Evolutionary conservation across 345 rosid genomes (phyloP).

Genomic region (Arabidopsis arenosa): DNA sequence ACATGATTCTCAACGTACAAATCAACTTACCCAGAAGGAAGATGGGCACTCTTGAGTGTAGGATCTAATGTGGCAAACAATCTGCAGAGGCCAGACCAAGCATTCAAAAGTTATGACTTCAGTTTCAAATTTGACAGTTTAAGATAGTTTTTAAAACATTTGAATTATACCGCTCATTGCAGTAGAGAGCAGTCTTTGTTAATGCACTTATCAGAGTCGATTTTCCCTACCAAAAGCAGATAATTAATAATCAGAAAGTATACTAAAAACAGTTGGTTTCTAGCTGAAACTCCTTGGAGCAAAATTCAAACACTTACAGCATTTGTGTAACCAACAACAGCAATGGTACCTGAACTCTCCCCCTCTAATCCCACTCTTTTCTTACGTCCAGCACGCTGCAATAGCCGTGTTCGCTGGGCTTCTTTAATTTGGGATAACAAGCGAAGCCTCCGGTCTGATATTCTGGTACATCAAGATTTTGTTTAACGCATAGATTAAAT

Average conservation of each 20-base stretch:
- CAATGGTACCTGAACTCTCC: constrained; percentile 70
- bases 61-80: constrained; percentile 91
- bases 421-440: constrained; percentile 82
- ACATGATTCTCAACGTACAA: not conserved
- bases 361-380: constrained; percentile 60
- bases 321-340: constrained; percentile 97
- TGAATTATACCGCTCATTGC: constrained; percentile 73
- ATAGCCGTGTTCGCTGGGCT: constrained; percentile 78
- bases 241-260: not conserved
- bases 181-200: constrained; percentile 72
- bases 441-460: constrained; percentile 65
- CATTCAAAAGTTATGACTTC: constrained; percentile 16
- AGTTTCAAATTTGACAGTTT: constrained; percentile 20
- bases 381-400: constrained; percentile 85
- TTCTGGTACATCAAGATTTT: constrained; percentile 53
- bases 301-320: constrained; percentile 66
- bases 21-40: constrained; percentile 74
- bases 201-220: constrained; percentile 81
- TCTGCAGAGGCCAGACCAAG: constrained; percentile 47
- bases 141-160: constrained; percentile 26
- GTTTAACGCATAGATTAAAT: not conserved
- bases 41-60: constrained; percentile 65
- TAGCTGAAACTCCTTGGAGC: constrained; percentile 2
- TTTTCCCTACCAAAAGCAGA: constrained; percentile 67
- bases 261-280: not conserved